Evolutionary conservation across 805 yeast species (phyloP), one percentile per base, ranked within the genome.

Genomic region (Candida ortonii): DNA sequence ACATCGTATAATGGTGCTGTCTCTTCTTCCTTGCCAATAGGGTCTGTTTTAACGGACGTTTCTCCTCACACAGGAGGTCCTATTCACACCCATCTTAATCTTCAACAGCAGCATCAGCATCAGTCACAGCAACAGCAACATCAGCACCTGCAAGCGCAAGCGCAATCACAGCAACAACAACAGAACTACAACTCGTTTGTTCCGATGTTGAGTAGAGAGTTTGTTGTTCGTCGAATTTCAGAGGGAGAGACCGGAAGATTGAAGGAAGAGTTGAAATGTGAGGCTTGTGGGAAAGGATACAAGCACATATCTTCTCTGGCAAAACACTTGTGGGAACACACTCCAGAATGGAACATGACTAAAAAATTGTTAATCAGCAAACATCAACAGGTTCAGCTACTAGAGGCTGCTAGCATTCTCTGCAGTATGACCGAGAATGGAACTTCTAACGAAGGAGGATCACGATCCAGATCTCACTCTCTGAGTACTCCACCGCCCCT

Each of bases 341-440:
- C 96, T 0, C 95, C 95, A 0, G 95, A 87, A 55, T 86, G 96
- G 96, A 84, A 78, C 50, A 80, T 81, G 56, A 87, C 95, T 3
- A 81, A 84, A 47, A 84, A 83, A 55, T 65, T 86, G 34, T 65
- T 82, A 22, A 84, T 87, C 22, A 80, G 86, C n/a, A 84, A 84
- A 58, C 94, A 84, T 60, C 94, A 84, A 59, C 94, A 84, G 56
- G 94, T 85, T 11, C 94, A 84, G 60, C 66, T 84, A 23, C 66
- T 84, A 32, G 94, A 80, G 52, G 86, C 85, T 19, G 87, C 86
- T 5, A 75, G 84, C 33, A 84, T 84, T 28, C 65, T 84, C 31
- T 87, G 85, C 28, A 80, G 84, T 13, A 78, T 84, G 86, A 80
- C 70, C 40, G 83, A 77, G 33, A 50, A 37, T 28, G 46, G 41